Base-by-base conservation (phyloP, 805 yeast genomes). In the Saccharomycopsis vini region DNA sequence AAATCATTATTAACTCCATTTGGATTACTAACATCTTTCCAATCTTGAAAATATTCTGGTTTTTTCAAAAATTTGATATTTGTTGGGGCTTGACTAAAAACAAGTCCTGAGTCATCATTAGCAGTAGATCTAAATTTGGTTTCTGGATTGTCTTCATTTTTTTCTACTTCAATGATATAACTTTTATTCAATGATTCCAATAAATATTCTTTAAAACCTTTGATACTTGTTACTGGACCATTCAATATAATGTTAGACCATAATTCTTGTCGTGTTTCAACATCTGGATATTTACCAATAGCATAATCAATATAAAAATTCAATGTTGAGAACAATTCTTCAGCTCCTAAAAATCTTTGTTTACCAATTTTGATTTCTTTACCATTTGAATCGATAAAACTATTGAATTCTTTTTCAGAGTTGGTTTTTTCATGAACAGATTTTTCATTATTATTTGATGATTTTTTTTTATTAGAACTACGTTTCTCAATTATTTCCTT, bases 31-130 rank as follows among this genome's bases (percentile, higher is more conserved):
- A 31, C n/a, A 59, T 76, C 77, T 63, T 89, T 89, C 97, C 97
- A 90, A 52, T 86, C 95, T 1, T 95, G 85, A 63, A 90, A 90
- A 61, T 90, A 89, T 44, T 90, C 97, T 0, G 96, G 94, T 60
- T 77, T 72, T 54, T 81, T 80, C 21, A 79, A 77, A 40, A 77
- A 57, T 52, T 73, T 77, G 44, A 89, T 72, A 12, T 78, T 68
- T n/a, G 79, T 77, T 19, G 97, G 97, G 2, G 81, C 88, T 63
- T 90, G 97, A 40, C 70, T 61, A 49, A 71, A 63, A 36, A 53
- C 61, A 7, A 55, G 42, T 3, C 47, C 34, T 5, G 26, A 29
- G 5, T 47, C 46, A 22, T 54, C 46, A 22, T 54, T 54, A 46
- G 58, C 55, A 2, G 61, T 56, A 2, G 60, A 49, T 40, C 62